These are phyloP conservation scores for Cymbopogon flexuosus DNA, from an alignment of 202 grass and related monocot genomes.

Conservation along the genomic window DNA sequence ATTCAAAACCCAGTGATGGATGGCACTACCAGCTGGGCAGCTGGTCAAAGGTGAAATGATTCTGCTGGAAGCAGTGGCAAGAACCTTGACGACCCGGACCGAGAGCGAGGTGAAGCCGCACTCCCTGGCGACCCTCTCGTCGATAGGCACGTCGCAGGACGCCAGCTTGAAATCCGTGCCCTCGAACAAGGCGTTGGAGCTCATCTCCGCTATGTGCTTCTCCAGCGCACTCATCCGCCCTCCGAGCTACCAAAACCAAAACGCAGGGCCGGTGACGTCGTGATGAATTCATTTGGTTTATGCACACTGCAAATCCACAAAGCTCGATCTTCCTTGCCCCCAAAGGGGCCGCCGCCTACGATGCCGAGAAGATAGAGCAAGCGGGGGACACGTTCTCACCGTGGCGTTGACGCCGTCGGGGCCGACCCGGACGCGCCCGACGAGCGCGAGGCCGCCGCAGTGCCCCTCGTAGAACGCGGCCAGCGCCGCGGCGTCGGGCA, in stretches of 20 bases:
- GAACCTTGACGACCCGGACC: constrained; percentile 78
- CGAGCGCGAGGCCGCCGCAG: constrained; percentile 58
- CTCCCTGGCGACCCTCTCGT: constrained; percentile 60
- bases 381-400: constrained; percentile 12
- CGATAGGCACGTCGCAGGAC: constrained; percentile 55
- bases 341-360: neutral
- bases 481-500: constrained; percentile 54
- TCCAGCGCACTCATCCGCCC: constrained; percentile 70
- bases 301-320: neutral
- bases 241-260: constrained; percentile 55
- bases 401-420: constrained; percentile 86
- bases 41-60: neutral
- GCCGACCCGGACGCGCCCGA: constrained; percentile 76
- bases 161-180: constrained; percentile 91
- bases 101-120: constrained; percentile 80
- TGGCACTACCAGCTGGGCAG: neutral
- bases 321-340: neutral
- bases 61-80: neutral
- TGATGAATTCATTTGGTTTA: neutral
- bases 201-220: constrained; percentile 68
- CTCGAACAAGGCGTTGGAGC: constrained; percentile 53
- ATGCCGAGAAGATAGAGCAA: neutral
- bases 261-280: neutral
- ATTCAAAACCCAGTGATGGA: neutral
- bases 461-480: constrained; percentile 58